A percentile compares a stretch with the other conserved stretches of the same genome.
Evolutionary conservation across 108 stramenopile species (phyloP).

Genomic region (Phaeodactylum tricornutum): DNA sequence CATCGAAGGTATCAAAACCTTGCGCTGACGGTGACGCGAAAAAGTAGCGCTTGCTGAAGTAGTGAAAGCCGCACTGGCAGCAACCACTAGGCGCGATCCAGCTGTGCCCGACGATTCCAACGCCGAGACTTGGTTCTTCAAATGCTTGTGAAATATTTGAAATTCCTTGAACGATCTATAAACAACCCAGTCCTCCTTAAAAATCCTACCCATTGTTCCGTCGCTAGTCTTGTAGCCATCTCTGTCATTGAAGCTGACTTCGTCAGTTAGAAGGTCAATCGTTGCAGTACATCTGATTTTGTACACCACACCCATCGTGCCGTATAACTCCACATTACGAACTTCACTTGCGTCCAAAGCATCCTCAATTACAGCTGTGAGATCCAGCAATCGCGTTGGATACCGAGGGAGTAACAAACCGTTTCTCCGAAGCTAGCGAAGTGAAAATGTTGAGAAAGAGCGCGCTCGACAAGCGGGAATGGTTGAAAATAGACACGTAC

Average conservation of each 20-base stretch:
- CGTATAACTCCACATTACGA: conserved; percentile 15
- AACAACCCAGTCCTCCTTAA: conserved; percentile 71
- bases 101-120: conserved; percentile 56
- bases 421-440: conserved; percentile 71
- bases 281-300: conserved; percentile 56
- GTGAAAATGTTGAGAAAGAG: too few relatives aligned
- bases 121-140: conserved; percentile 59
- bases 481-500: too few relatives aligned
- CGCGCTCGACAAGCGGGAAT: too few relatives aligned
- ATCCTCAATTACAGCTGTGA: conserved; percentile 45
- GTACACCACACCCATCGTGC: conserved; percentile 37
- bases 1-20: conserved; percentile 63
- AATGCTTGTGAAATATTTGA: conserved; percentile 67
- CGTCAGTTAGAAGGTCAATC: conserved; percentile 34
- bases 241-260: conserved; percentile 24
- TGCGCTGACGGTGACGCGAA: conserved; percentile 17
- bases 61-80: conserved; percentile 59
- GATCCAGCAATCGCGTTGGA: conserved; percentile 47
- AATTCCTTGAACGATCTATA: conserved; percentile 73
- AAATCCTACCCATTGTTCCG: conserved; percentile 10
- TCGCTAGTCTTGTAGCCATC: conserved; percentile 21
- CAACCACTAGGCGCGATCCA: conserved; percentile 55
- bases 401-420: conserved; percentile 61
- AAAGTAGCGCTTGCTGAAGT: conserved; percentile 2
- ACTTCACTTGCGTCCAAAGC: conserved; percentile 55